Percentiles rank a stretch among this genome's conserved stretches.
phyloP scores from a whole-genome alignment of 176 grass and related monocot species.

The Carex kokanica region DNA sequence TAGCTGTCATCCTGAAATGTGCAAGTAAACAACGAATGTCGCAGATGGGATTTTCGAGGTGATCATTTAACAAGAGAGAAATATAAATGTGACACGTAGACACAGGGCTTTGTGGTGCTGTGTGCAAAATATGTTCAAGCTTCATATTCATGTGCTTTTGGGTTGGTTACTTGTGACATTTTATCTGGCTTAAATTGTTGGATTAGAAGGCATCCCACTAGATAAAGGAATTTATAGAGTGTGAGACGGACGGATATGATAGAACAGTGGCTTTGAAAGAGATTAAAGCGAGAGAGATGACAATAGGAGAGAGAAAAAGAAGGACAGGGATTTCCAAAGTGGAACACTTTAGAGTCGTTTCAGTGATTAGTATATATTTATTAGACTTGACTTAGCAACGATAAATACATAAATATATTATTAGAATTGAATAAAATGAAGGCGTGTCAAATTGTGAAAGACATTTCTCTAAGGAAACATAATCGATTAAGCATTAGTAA shows the following conservation, averaged over 20 bases:
- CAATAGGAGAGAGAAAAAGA: not conserved
- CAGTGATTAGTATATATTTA: not conserved
- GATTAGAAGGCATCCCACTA: too few species aligned
- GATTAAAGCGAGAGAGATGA: not conserved
- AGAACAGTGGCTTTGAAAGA: not conserved
- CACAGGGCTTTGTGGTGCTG: not conserved
- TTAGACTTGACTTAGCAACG: not conserved
- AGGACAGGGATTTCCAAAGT: not conserved
- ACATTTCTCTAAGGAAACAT: too few species aligned
- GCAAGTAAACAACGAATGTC: not conserved
- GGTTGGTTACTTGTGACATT: not conserved
- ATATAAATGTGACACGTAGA: not conserved
- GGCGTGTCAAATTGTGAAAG: not conserved
- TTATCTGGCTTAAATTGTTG: not conserved
- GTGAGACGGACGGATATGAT: not conserved
- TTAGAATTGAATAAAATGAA: not conserved
- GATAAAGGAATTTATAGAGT: not conserved
- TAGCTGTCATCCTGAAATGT: not conserved
- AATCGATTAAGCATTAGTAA: not conserved
- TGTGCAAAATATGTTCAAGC: not conserved
- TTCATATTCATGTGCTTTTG: not conserved
- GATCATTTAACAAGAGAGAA: not conserved
- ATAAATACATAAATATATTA: not conserved
- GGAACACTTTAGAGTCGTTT: not conserved
- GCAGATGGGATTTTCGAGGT: not conserved